Conservation (phyloP, 2,329 filamentous ascomycete genomes). For the Penicillium brevicompactum region DNA sequence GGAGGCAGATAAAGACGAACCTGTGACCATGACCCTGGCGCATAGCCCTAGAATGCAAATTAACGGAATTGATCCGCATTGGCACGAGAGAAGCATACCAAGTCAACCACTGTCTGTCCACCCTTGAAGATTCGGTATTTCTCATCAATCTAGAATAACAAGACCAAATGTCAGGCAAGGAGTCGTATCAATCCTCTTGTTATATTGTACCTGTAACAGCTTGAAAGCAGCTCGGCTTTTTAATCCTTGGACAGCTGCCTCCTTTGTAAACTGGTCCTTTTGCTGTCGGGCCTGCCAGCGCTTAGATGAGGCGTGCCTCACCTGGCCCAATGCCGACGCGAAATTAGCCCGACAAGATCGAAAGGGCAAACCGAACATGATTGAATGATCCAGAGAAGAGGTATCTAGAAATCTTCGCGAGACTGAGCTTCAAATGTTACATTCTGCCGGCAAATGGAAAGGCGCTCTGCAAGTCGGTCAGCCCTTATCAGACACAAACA, state of each 20-base stretch:
- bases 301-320: constrained; percentile 60
- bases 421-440: not conserved
- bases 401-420: not conserved
- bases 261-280: constrained; percentile 70
- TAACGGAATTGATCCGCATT: not conserved
- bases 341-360: not conserved
- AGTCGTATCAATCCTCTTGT: not conserved
- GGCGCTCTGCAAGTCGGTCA: not conserved
- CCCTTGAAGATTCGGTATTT: constrained; percentile 77
- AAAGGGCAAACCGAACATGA: constrained; percentile 14
- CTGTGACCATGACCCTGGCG: constrained; percentile 64
- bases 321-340: constrained; percentile 5
- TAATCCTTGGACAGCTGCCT: constrained; percentile 75
- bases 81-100: constrained; percentile 56
- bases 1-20: constrained; percentile 29
- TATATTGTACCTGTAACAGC: constrained; percentile 70
- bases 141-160: constrained; percentile 68
- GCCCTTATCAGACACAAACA: not conserved
- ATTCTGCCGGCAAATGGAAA: constrained; percentile 22
- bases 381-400: not conserved
- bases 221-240: constrained; percentile 95
- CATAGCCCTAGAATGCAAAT: constrained; percentile 42
- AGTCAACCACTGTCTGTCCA: constrained; percentile 85
- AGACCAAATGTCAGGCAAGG: not conserved
- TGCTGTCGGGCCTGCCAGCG: constrained; percentile 82